Evolutionary conservation across 2,329 filamentous ascomycete genomes (phyloP).

Genomic region (Penicillium sp.): DNA sequence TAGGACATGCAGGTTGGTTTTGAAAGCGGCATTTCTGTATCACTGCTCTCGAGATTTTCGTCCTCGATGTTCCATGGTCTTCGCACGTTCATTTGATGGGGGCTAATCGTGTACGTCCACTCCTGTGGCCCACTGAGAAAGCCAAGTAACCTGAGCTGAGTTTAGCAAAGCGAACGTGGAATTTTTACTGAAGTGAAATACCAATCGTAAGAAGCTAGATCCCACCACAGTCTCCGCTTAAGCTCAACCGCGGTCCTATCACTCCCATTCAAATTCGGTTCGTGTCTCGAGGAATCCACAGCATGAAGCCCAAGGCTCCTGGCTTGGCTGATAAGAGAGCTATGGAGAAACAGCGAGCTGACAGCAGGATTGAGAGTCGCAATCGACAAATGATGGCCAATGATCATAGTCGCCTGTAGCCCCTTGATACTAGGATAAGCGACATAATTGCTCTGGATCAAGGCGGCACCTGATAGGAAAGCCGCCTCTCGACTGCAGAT

Average conservation of each 20-base stretch:
- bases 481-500: constrained; percentile 26
- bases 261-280: constrained; percentile 12
- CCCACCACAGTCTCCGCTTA: constrained; percentile 46
- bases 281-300: constrained; percentile 28
- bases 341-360: constrained; percentile 24
- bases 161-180: background rate
- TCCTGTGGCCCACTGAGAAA: constrained; percentile 46
- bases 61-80: constrained; percentile 46
- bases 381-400: constrained; percentile 30
- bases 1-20: constrained; percentile 48
- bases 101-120: constrained; percentile 44
- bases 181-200: constrained; percentile 14
- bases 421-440: constrained; percentile 33
- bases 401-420: constrained; percentile 33
- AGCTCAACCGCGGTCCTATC: constrained; percentile 35
- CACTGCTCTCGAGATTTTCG: constrained; percentile 30
- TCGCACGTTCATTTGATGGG: constrained; percentile 42
- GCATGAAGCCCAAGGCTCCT: constrained; percentile 38
- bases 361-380: constrained; percentile 24
- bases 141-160: constrained; percentile 34
- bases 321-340: constrained; percentile 30
- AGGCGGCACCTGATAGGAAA: constrained; percentile 31
- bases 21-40: constrained; percentile 26
- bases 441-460: constrained; percentile 32
- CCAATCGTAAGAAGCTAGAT: constrained; percentile 46